A percentile compares a stretch with the other conserved stretches of the same genome.
Evolutionary conservation across 202 grass and related monocot genomes (phyloP).

Genomic region (Miscanthus sacchariflorus): DNA sequence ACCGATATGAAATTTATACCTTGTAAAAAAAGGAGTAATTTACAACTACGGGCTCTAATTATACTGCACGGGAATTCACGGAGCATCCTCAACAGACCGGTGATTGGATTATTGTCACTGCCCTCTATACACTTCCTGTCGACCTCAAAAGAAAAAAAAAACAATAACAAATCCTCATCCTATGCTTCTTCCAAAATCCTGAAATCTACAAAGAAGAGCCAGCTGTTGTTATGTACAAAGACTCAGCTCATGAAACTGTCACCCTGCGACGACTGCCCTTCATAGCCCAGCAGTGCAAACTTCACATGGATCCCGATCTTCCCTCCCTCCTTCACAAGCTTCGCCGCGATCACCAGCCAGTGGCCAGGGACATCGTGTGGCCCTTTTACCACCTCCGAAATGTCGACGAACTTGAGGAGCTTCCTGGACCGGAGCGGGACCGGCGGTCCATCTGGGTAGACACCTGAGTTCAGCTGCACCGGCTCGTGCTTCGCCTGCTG

Average conservation of each 20-base stretch:
- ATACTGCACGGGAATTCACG: conserved; percentile 3
- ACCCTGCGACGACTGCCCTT: conserved; percentile 7
- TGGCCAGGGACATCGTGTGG: conserved; percentile 87
- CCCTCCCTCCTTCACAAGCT: conserved; percentile 81
- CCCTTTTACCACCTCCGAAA: conserved; percentile 84
- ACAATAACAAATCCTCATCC: conserved; percentile 19
- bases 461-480: conserved; percentile 88
- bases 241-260: conserved; percentile 32
- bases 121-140: conserved; percentile 47
- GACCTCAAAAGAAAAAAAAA: neutral
- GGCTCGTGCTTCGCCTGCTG: conserved; percentile 64
- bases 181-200: conserved; percentile 41
- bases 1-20: too few species aligned
- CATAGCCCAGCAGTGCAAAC: conserved; percentile 58
- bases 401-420: conserved; percentile 94
- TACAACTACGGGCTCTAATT: neutral
- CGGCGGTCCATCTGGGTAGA: conserved; percentile 90
- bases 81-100: neutral
- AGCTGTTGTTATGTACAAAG: conserved; percentile 45
- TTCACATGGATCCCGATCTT: conserved; percentile 79
- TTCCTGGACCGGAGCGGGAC: conserved; percentile 85
- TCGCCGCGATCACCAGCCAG: conserved; percentile 88
- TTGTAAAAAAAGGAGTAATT: neutral
- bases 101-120: conserved; percentile 21
- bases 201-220: conserved; percentile 40